Base-by-base conservation (phyloP, 805 yeast species). In the Aciculoconidium aculeatum region DNA sequence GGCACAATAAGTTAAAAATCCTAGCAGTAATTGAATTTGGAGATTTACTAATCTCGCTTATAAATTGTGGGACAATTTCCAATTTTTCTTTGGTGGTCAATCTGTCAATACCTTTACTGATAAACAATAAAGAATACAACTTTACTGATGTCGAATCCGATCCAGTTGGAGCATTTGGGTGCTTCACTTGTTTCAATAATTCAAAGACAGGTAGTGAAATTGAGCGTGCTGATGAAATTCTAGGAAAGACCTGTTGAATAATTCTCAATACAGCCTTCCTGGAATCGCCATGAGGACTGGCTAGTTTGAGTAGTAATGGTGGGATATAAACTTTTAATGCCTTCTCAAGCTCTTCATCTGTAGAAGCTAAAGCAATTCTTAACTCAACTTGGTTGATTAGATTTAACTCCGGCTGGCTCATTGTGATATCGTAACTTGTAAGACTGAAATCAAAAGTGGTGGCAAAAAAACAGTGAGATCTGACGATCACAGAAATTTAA, bases 371-470 rank as follows among this genome's bases (percentile, higher is more conserved):
- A 1, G 94, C 90, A 11, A 90, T 65, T 21, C 85, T 64, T 27
- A 88, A 70, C 52, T 88, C 96, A 1, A 84, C 96, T 48, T 78
- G 81, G 44, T 78, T 77, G 21, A 84, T 67, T 33, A 83, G 56
- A 1, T 70, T 65, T 26, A 77, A 53, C 45, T 84, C 94, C 20
- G 68, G 58, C 22, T 55, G 65, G 15, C 49, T 46, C 58, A 53
- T 51, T 18, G n/a, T 27, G 17, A 17, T 17, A n/a, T n/a, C n/a
- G n/a, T n/a, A n/a, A n/a, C n/a, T n/a, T n/a, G n/a, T n/a, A n/a
- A n/a, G n/a, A n/a, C n/a, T n/a, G n/a, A n/a, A 21, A 17, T 23
- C 11, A 13, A 13, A 17, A 25, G 31, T 35, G 34, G 39, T 31
- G 35, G 39, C 36, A 27, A 35, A 31, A 26, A n/a, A n/a, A n/a